Percentiles rank a stretch among this genome's conserved stretches.
Conservation (phyloP, 163 green algal genomes). For the Scenedesmus sp. region DNA sequence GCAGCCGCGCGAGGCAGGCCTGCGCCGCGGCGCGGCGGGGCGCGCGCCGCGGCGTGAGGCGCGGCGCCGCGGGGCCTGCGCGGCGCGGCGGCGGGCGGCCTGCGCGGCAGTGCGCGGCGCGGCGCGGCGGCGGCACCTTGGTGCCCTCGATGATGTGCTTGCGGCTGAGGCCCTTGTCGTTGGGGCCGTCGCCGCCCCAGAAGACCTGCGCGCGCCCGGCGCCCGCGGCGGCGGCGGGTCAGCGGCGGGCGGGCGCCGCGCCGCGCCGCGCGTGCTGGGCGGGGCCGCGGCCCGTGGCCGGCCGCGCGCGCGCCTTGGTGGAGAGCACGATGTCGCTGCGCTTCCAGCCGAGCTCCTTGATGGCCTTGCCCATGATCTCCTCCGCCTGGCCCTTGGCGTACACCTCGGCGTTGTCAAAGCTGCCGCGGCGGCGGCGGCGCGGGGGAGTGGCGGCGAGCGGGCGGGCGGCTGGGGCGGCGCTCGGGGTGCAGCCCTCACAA, state of each 20-base stretch:
- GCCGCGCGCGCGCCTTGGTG: conserved; percentile 47
- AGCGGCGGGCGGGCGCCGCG: not conserved
- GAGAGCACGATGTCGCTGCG: conserved; percentile 76
- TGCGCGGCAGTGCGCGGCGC: no score
- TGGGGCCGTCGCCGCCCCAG: conserved; percentile 69
- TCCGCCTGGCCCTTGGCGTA: conserved; percentile 84
- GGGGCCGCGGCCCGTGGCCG: no score
- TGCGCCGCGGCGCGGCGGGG: conserved; percentile 11
- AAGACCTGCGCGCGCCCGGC: conserved; percentile 51
- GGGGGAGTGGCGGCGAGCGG: no score
- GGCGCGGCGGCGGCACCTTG: no score
- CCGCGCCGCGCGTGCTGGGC: not conserved
- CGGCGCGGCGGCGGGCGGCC: no score
- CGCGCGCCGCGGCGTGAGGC: no score
- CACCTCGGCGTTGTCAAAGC: conserved; percentile 88
- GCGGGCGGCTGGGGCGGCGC: not conserved
- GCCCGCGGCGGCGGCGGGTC: not conserved
- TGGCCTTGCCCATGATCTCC: conserved; percentile 62
- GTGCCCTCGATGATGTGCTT: conserved; percentile 93
- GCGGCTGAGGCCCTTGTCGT: conserved; percentile 77
- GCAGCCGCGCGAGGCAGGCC: conserved; percentile 74
- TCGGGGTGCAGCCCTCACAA: conserved; percentile 58
- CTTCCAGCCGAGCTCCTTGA: conserved; percentile 72
- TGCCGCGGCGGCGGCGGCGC: conserved; percentile 16
- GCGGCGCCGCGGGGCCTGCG: no score